phyloP scores from a whole-genome alignment of 306 rosid species.

The Malus asiatica region DNA sequence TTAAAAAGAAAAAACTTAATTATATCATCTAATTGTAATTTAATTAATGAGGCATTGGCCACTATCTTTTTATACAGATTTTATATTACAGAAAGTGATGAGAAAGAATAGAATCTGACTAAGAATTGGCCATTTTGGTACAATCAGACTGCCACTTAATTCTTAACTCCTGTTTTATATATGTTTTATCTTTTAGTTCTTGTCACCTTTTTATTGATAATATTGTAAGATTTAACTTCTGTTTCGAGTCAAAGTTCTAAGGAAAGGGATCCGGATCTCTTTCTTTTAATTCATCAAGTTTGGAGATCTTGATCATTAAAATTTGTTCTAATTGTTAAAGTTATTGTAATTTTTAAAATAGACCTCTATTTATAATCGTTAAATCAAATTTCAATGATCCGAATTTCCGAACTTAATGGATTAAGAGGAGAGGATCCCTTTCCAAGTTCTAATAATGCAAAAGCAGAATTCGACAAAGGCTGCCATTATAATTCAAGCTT shows the following conservation, averaged over 20 bases:
- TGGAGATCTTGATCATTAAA: accelerated
- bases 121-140: neutral
- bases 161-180: neutral
- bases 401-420: accelerated
- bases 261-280: no score
- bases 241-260: neutral
- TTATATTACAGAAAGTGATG: neutral
- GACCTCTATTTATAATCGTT: accelerated
- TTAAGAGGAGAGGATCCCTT: no score
- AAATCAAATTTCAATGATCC: accelerated
- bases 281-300: no score
- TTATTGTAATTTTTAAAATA: no score
- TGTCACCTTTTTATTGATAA: neutral
- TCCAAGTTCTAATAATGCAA: neutral
- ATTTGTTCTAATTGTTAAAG: no score
- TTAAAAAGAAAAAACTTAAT: no score
- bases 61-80: neutral
- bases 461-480: neutral
- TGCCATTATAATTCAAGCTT: neutral
- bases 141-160: neutral
- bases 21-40: neutral
- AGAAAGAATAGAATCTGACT: neutral
- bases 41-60: neutral
- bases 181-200: neutral
- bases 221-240: neutral